Evolutionary conservation across 345 rosid genomes (phyloP).

Genomic region (Garcia nutans): DNA sequence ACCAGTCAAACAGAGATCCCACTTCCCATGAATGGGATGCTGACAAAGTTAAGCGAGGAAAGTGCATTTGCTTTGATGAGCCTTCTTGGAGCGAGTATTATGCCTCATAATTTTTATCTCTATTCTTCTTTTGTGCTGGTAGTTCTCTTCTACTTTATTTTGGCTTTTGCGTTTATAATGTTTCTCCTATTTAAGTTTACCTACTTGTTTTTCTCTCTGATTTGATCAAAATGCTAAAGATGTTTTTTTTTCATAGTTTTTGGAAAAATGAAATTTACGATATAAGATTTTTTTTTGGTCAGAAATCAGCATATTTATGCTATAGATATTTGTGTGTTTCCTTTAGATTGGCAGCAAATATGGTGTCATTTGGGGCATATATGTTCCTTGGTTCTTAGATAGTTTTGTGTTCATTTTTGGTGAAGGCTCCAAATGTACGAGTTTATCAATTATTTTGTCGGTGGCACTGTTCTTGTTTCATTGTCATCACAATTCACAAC

Average conservation of each 20-base stretch:
- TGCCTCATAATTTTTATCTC: conserved; percentile 96
- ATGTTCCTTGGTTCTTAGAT: neutral
- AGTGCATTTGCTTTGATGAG: conserved; percentile 78
- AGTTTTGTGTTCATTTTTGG: neutral
- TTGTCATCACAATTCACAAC: neutral
- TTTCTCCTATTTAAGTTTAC: neutral
- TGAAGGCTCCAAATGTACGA: neutral
- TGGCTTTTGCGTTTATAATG: neutral
- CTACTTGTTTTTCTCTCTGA: neutral
- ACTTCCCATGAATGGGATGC: conserved; percentile 53
- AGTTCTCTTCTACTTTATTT: conserved; percentile 20
- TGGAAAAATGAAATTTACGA: neutral
- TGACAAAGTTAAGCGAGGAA: conserved; percentile 64
- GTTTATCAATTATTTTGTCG: neutral
- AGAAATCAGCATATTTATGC: neutral
- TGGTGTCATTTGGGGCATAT: neutral
- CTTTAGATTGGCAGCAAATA: neutral
- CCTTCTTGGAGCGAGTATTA: conserved; percentile 95
- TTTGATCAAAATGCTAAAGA: neutral
- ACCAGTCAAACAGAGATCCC: conserved; percentile 77
- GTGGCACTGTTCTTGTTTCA: neutral
- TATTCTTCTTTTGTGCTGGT: conserved; percentile 90
- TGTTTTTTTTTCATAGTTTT: neutral
- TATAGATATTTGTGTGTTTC: neutral
- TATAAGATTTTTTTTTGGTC: neutral